These are phyloP conservation scores for Clonostachys chloroleuca DNA, from an alignment of 2,329 filamentous ascomycete species.

Conservation along the genomic window DNA sequence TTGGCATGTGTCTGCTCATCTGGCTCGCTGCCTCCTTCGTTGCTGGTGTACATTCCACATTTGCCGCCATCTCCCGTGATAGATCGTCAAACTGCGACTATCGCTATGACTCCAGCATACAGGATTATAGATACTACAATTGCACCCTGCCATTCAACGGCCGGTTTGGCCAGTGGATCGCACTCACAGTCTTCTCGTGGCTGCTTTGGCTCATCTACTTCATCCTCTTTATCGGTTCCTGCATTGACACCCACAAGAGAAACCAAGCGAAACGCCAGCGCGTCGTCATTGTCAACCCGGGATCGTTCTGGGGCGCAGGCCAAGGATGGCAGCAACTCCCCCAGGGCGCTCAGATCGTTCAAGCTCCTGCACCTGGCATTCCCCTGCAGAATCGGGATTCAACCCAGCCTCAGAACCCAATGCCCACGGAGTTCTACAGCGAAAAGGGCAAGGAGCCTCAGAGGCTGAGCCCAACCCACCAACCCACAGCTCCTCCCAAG, in stretches of 20 bases:
- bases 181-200: constrained; percentile 12
- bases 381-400: too few relatives aligned
- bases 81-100: constrained; percentile 2
- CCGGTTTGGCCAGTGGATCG: constrained; percentile 7
- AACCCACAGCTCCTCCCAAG: too few relatives aligned
- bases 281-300: constrained; percentile 17
- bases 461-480: too few relatives aligned
- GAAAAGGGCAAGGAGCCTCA: too few relatives aligned
- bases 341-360: not conserved
- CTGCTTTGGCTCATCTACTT: constrained; percentile 24
- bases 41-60: constrained; percentile 13
- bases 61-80: constrained; percentile 1
- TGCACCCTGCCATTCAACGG: constrained; percentile 2
- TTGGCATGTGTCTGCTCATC: constrained; percentile 34
- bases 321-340: constrained; percentile 22
- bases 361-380: too few relatives aligned
- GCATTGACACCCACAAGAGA: constrained; percentile 26
- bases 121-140: constrained; percentile 3
- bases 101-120: constrained; percentile 6
- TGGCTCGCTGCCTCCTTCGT: constrained; percentile 25
- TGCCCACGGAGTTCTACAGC: too few relatives aligned
- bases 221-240: constrained; percentile 30
- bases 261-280: constrained; percentile 14
- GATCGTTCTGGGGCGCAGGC: constrained; percentile 17
- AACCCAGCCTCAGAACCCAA: too few relatives aligned